Evolutionary conservation across 148 eudicot genomes (phyloP), one percentile per base, ranked within the genome.

Genomic region (Euryodendron excelsum): DNA sequence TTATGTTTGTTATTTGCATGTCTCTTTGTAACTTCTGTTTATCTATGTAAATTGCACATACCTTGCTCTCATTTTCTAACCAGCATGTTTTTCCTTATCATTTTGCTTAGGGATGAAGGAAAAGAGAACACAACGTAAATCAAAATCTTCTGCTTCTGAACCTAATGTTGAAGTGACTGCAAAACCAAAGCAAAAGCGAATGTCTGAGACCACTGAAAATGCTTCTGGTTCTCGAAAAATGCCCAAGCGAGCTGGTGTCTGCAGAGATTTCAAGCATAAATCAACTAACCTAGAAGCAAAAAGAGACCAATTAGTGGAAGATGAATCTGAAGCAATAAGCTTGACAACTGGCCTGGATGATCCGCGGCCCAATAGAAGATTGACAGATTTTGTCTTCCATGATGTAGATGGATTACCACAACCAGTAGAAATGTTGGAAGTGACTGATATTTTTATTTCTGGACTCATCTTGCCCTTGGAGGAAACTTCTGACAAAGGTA

Each of bases 161-260:
- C 15, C 71, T 67, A 67, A 37, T 37, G 50, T 25, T 23, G 30
- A 67, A 67, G 72, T 67, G 72, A 39, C 17, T 39, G 72, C 50
- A 67, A 67, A 67, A 67, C 50, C 72, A 59, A 59, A 74, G 31
- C 10, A 74, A 59, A 74, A 74, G 67, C 52, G 67, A 39, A 55
- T 25, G 3, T 74, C 66, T 20, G 67, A 59, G 67, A 74, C 36
- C 53, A 59, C 34, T 27, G 53, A 74, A 23, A 59, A 72, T 87
- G 58, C 82, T 62, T 47, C 45, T 74, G 85, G 73, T 63, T 71
- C 94, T 77, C 89, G 98, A 23, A 93, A 88, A 84, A 89, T 83
- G 93, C 98, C 98, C n/a, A 93, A 87, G 82, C 87, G 98, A 37
- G 93, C 94, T 78, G 99, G 94, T 72, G 96, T 97, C 28, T 96